Evolutionary conservation across 139 green algal species (phyloP).

Genomic region (Eudorina sp.): DNA sequence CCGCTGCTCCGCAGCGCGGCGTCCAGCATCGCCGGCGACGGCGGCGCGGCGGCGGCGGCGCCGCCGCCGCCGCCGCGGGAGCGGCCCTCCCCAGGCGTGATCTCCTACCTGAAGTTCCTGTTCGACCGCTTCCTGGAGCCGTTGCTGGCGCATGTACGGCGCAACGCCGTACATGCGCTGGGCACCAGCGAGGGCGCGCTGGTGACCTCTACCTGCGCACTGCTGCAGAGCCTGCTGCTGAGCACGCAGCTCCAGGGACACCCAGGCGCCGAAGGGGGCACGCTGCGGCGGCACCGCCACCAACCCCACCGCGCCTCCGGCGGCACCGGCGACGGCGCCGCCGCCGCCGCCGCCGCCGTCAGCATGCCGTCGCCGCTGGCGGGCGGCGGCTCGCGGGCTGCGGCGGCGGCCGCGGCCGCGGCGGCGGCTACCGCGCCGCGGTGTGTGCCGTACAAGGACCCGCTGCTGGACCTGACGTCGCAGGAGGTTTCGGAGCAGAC

Average conservation of each 20-base stretch:
- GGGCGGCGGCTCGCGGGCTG: background rate
- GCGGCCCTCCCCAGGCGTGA: background rate
- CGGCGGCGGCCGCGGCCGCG: background rate
- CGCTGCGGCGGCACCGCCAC: background rate
- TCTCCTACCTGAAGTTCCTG: background rate
- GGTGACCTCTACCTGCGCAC: slow-evolving; percentile 21
- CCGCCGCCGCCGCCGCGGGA: background rate
- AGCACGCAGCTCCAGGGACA: slow-evolving; percentile 39
- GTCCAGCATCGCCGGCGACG: background rate
- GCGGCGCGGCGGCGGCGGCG: background rate
- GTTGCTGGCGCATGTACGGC: slow-evolving; percentile 21
- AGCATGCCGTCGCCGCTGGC: background rate
- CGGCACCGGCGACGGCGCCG: background rate
- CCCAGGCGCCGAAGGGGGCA: slow-evolving; percentile 14
- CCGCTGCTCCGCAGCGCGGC: background rate
- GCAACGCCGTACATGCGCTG: background rate
- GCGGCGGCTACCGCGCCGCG: background rate
- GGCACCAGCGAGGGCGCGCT: slow-evolving; percentile 23
- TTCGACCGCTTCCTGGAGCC: slow-evolving; percentile 44
- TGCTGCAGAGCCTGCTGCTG: slow-evolving; percentile 38
- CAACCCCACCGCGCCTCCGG: background rate
- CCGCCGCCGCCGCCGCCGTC: background rate
- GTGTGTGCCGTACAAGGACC: slow-evolving; percentile 18
- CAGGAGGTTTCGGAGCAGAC: background rate
- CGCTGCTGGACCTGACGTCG: slow-evolving; percentile 17